Evolutionary conservation across 805 yeast species (phyloP).

Genomic region (Yamadazyma akitaensis): DNA sequence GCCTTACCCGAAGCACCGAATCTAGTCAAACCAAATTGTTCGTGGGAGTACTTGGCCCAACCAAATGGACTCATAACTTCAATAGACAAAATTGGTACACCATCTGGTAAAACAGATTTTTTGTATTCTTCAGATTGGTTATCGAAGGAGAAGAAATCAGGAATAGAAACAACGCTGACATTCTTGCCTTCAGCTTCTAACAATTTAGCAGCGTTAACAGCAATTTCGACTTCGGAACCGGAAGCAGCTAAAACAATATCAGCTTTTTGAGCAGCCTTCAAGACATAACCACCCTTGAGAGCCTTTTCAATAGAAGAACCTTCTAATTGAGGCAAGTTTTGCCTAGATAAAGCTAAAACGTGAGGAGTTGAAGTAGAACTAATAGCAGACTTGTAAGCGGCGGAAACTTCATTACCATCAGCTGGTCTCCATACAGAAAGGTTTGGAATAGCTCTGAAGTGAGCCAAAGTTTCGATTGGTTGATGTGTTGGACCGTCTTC

Average conservation of each 20-base stretch:
- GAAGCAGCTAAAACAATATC: slow-evolving; percentile 80
- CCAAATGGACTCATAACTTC: slow-evolving; percentile 91
- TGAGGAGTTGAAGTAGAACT: slow-evolving; percentile 64
- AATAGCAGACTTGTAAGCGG: slow-evolving; percentile 70
- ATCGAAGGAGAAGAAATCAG: slow-evolving; percentile 90
- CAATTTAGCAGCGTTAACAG: slow-evolving; percentile 77
- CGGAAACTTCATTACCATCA: slow-evolving; percentile 84
- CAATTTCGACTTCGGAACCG: slow-evolving; percentile 88
- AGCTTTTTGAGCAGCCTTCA: slow-evolving; percentile 51
- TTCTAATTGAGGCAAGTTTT: slow-evolving; percentile 86
- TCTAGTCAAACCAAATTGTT: slow-evolving; percentile 91
- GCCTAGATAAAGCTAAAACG: slow-evolving; percentile 76
- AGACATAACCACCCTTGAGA: slow-evolving; percentile 88
- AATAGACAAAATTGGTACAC: slow-evolving; percentile 86
- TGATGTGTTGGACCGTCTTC: slow-evolving; percentile 94
- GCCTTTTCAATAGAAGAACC: slow-evolving; percentile 92
- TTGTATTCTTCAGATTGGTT: slow-evolving; percentile 74
- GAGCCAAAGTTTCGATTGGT: slow-evolving; percentile 85
- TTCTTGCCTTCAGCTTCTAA: slow-evolving; percentile 64
- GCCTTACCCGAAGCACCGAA: slow-evolving; percentile 97
- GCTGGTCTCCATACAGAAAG: slow-evolving; percentile 87
- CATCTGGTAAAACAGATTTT: slow-evolving; percentile 88
- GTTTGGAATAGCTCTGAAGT: slow-evolving; percentile 81
- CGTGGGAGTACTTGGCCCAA: slow-evolving; percentile 94
- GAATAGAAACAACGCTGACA: slow-evolving; percentile 84